Base-by-base conservation (phyloP, 1,139 yeast genomes). In the Wickerhamomyces sp. region DNA sequence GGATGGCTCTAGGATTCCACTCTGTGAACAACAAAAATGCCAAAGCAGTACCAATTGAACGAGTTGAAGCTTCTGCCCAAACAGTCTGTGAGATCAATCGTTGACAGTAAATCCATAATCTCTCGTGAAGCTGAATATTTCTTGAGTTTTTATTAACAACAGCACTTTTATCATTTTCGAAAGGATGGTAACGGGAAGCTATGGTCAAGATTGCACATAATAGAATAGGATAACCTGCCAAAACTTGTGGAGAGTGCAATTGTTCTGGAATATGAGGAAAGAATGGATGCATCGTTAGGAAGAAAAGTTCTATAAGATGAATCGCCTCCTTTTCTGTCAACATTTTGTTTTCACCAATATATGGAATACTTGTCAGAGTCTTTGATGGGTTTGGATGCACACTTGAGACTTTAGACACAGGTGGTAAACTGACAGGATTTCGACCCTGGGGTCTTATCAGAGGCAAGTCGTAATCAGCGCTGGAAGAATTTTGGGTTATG, bases 1-100 rank as follows among this genome's bases (percentile, higher is more conserved):
- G 96, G 50, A 90, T 89, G 7, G 96, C 96, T 45, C 96, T 70
- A 2, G 96, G 96, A 57, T 89, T 89, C 97, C 97, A 90, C 62
- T 90, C 96, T 0, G 96, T 87, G 55, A 90, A 84, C n/a, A 91
- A 67, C 41, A 90, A 67, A 60, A 90, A 88, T 1, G 96, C 91
- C 56, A 85, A 75, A 7, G 89, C 83, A 0, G 96, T 89, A 1
- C 96, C 96, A 7, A 89, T 78, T 0, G 94, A 84, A 51, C 96
- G 69, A 6, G 95, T 85, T 49, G 90, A 81, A 0, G 96, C 95
- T 61, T 88, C 96, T 0, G 95, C 96, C 96, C 96, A 90, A 6
- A 89, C 93, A 0, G 96, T 84, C 61, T 84, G 89, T 2, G 95
- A 85, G 41, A 90, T 83, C 47, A 89, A 70, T 52, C 83, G 66